Evolutionary conservation across 1,284 basidiomycete species (phyloP).

Genomic region (Abortiporus biennis): DNA sequence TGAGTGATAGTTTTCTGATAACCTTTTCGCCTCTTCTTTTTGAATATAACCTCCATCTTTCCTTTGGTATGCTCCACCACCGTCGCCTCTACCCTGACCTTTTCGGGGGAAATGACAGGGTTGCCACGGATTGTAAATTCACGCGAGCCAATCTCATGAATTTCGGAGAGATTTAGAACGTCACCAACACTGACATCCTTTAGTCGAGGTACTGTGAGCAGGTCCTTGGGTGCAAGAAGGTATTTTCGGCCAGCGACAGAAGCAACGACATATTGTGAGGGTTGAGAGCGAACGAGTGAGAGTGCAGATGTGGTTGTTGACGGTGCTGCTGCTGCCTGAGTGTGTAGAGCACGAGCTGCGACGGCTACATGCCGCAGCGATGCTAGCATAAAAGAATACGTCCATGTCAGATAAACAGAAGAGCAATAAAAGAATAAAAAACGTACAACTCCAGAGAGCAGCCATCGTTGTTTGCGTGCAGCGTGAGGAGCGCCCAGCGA

Average conservation of each 20-base stretch:
- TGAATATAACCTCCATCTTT: slow-evolving; percentile 84
- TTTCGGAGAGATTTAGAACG: slow-evolving; percentile 75
- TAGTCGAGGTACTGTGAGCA: slow-evolving; percentile 88
- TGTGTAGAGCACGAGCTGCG: slow-evolving; percentile 24
- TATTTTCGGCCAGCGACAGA: slow-evolving; percentile 87
- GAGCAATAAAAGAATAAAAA: not conserved
- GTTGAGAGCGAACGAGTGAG: slow-evolving; percentile 70
- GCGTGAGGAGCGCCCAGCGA: too few species aligned
- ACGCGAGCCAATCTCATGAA: slow-evolving; percentile 92
- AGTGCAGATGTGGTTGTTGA: slow-evolving; percentile 44
- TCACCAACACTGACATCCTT: slow-evolving; percentile 82
- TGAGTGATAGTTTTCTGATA: slow-evolving; percentile 81
- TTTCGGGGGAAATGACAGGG: slow-evolving; percentile 50
- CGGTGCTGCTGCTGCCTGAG: slow-evolving; percentile 19
- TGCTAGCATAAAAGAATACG: not conserved
- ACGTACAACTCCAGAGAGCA: slow-evolving; percentile 25
- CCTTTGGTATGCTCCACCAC: slow-evolving; percentile 97
- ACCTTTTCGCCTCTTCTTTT: slow-evolving; percentile 97
- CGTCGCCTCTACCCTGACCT: slow-evolving; percentile 78
- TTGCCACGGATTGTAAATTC: slow-evolving; percentile 88
- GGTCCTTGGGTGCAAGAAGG: slow-evolving; percentile 83
- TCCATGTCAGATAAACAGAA: slow-evolving; percentile 8
- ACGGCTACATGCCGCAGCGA: slow-evolving; percentile 16
- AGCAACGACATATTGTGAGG: slow-evolving; percentile 85
- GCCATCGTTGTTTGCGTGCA: slow-evolving; percentile 21